A percentile compares a stretch with the other conserved stretches of the same genome.
These are phyloP conservation scores for Volvox carteri DNA, from an alignment of 163 green algal genomes.

Conservation along the genomic window DNA sequence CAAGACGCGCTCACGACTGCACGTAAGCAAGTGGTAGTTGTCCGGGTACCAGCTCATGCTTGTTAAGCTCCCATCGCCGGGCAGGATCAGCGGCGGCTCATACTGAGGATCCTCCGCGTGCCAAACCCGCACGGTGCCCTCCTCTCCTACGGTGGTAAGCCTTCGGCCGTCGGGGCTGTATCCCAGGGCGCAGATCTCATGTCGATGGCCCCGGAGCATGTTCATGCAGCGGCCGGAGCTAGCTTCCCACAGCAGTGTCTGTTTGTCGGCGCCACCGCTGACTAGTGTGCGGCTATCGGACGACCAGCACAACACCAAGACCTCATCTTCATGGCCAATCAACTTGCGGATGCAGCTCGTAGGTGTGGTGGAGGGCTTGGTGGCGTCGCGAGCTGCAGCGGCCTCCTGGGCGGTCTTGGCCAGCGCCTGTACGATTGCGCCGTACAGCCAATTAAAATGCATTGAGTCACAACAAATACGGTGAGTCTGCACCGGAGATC, in stretches of 20 bases:
- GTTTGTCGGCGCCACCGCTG: background rate
- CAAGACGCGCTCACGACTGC: background rate
- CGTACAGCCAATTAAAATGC: too few relatives aligned
- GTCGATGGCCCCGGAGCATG: background rate
- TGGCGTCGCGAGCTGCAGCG: background rate
- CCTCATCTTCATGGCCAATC: background rate
- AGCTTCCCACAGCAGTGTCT: background rate
- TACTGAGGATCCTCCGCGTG: background rate
- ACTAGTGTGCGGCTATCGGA: conserved; percentile 8
- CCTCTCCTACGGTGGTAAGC: background rate
- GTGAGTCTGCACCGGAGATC: too few relatives aligned
- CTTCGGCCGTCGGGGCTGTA: background rate
- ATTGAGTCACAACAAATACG: too few relatives aligned
- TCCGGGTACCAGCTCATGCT: background rate
- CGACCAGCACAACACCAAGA: background rate
- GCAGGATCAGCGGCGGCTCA: background rate
- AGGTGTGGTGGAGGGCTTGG: conserved; percentile 5
- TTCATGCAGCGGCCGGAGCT: background rate
- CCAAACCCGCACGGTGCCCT: conserved; percentile 31
- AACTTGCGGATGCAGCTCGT: background rate
- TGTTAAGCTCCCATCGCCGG: background rate
- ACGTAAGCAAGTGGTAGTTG: background rate
- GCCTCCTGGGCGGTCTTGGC: background rate
- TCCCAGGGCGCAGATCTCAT: background rate
- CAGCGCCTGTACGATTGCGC: background rate